phyloP scores from a whole-genome alignment of 257 asterid species.

The Fraxinus pennsylvanica region DNA sequence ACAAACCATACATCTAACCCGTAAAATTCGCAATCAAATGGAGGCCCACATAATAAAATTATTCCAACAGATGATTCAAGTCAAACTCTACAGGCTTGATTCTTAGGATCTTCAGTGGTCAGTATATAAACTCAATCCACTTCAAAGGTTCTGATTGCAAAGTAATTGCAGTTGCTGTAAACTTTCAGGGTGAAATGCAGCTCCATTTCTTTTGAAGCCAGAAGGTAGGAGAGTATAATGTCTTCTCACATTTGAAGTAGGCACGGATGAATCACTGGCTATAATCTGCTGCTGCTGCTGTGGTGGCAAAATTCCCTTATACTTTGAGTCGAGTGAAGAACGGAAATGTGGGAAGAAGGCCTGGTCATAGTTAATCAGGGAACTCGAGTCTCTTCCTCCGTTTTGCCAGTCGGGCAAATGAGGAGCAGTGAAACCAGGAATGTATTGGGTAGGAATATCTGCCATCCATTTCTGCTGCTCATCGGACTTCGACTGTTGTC shows the following conservation, averaged over 20 bases:
- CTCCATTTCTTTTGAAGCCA: constrained; percentile 42
- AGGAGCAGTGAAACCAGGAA: constrained; percentile 28
- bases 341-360: constrained; percentile 44
- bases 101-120: neutral
- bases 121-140: constrained; percentile 13
- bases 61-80: too few species aligned
- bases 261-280: constrained; percentile 25
- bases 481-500: constrained; percentile 30
- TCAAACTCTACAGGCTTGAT: neutral
- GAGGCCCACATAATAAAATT: too few species aligned
- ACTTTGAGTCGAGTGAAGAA: constrained; percentile 44
- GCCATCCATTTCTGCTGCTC: constrained; percentile 39
- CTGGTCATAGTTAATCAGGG: constrained; percentile 46
- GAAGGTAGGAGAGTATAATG: constrained; percentile 41
- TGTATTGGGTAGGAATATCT: constrained; percentile 36
- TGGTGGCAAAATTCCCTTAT: constrained; percentile 34
- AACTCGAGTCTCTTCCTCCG: constrained; percentile 36
- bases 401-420: constrained; percentile 39
- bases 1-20: too few species aligned
- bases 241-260: constrained; percentile 36
- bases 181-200: constrained; percentile 31
- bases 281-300: constrained; percentile 43
- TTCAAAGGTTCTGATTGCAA: constrained; percentile 44
- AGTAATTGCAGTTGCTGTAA: constrained; percentile 39
- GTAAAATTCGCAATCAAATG: too few species aligned